Percentiles rank a stretch among this genome's conserved stretches.
Conservation (phyloP, 2,329 filamentous ascomycete species). For the Rhynchosporium graminicola region DNA sequence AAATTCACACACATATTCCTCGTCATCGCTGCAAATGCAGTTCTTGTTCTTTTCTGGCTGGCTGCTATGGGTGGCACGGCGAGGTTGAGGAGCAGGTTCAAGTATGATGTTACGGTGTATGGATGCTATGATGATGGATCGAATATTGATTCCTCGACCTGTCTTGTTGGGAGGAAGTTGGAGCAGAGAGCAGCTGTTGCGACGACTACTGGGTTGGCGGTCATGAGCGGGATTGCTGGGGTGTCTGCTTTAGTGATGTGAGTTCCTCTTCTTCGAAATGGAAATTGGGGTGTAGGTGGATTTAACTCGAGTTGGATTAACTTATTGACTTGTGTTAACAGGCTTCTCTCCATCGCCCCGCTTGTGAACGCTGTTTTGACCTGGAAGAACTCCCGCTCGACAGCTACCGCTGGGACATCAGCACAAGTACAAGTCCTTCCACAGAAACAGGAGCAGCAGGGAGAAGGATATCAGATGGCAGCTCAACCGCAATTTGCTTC, state of each 20-base stretch:
- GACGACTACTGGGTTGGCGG: constrained; percentile 6
- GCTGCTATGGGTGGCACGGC: constrained; percentile 25
- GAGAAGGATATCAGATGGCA: constrained; percentile 21
- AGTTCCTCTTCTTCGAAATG: constrained; percentile 4
- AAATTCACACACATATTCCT: constrained; percentile 13
- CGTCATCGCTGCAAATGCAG: constrained; percentile 10
- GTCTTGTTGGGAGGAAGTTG: constrained; percentile 14
- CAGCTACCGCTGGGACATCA: neutral
- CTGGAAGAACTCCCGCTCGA: constrained; percentile 17
- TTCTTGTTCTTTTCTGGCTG: constrained; percentile 23
- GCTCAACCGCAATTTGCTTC: constrained; percentile 12
- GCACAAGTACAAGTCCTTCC: neutral
- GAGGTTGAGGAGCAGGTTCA: constrained; percentile 21
- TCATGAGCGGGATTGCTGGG: constrained; percentile 24
- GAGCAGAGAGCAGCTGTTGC: constrained; percentile 22
- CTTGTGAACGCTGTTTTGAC: constrained; percentile 14
- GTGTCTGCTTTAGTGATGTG: constrained; percentile 25
- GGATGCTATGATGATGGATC: constrained; percentile 22
- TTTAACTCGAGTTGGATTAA: neutral
- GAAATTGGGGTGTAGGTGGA: neutral
- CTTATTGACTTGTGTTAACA: constrained; percentile 7
- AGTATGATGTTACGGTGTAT: constrained; percentile 18
- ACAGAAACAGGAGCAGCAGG: constrained; percentile 18
- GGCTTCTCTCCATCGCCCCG: constrained; percentile 18
- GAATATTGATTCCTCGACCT: constrained; percentile 12